Evolutionary conservation across 495 filamentous ascomycete genomes (phyloP), one percentile per base, ranked within the genome.

Genomic region (Penicillium mononematosum): DNA sequence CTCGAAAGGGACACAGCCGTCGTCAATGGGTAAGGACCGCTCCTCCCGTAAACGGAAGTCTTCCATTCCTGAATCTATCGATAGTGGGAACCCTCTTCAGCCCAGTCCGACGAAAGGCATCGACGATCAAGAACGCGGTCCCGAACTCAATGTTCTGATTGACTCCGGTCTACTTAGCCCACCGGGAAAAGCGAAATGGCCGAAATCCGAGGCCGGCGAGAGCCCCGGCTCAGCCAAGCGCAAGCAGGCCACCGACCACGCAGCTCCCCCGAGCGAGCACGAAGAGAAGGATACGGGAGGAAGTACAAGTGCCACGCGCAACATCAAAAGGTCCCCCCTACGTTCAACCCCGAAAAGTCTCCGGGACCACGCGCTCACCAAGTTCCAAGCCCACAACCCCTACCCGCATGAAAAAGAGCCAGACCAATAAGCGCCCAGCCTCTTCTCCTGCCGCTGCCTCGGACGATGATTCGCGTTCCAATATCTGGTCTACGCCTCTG

Each of bases 21-120:
- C 59, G 17, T 64, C 65, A 39, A 64, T 68, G 53, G 62, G 70
- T 59, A 66, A 69, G 56, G 67, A 73, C 67, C 73, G 69, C 62
- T 62, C 67, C 29, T 75, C 75, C 49, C 75, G 64, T 53, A 78
- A 77, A 59, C 66, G 76, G 59, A 77, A 76, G 57, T 73, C 69
- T 42, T 67, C 70, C 27, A 63, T 68, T 60, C 70, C 74, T 64
- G 65, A 72, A 68, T 60, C 64, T n/a, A 29, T 66, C 36, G 59
- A 49, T 65, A 69, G 59, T 59, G 56, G 58, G 58, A 46, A 45
- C 38, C 48, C 60, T 58, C 24, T 34, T 59, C 55, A 66, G 29
- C 41, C 69, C 56, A 48, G 16, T 58, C 22, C 60, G 56, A 55
- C 58, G 64, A 17, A 51, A 58, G 31, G 29, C 53, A 46, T 52